Percentiles rank a stretch among this genome's conserved stretches.
Conservation (phyloP, 2,329 filamentous ascomycete genomes). For the Lachnellula hyalina region DNA sequence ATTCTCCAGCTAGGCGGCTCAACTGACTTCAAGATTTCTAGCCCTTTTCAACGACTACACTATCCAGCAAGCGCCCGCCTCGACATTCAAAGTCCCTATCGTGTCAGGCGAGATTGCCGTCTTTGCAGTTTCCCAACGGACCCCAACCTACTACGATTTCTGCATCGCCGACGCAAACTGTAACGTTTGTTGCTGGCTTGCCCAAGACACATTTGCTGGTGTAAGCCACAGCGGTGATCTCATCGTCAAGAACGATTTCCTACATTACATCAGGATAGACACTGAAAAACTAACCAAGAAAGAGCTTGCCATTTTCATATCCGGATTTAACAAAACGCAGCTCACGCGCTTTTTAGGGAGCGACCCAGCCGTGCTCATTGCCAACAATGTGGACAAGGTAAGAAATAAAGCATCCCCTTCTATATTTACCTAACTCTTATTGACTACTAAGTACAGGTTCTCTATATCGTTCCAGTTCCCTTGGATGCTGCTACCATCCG, state of each 20-base stretch:
- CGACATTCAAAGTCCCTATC: constrained; percentile 18
- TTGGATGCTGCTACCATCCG: constrained; percentile 27
- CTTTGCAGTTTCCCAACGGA: constrained; percentile 20
- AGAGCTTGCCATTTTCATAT: constrained; percentile 23
- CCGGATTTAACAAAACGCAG: constrained; percentile 17
- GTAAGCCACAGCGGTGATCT: constrained; percentile 24
- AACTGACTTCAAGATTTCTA: constrained; percentile 1
- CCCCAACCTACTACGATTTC: constrained; percentile 27
- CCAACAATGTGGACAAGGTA: constrained; percentile 20
- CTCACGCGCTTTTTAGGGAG: constrained; percentile 17
- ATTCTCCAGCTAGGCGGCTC: neutral
- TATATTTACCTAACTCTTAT: neutral
- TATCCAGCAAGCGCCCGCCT: constrained; percentile 19
- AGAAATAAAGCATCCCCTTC: neutral
- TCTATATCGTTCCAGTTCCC: constrained; percentile 27
- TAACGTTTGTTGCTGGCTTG: constrained; percentile 18
- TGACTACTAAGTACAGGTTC: constrained; percentile 9
- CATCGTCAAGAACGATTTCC: constrained; percentile 13
- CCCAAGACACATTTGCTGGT: constrained; percentile 17
- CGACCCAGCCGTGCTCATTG: constrained; percentile 19
- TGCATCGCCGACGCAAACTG: constrained; percentile 21
- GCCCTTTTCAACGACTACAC: constrained; percentile 20
- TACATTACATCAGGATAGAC: constrained; percentile 19
- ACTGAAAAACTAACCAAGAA: constrained; percentile 10
- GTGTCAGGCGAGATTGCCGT: constrained; percentile 17